phyloP scores from a whole-genome alignment of 2,329 filamentous ascomycete species.

The Fusarium burgessii region DNA sequence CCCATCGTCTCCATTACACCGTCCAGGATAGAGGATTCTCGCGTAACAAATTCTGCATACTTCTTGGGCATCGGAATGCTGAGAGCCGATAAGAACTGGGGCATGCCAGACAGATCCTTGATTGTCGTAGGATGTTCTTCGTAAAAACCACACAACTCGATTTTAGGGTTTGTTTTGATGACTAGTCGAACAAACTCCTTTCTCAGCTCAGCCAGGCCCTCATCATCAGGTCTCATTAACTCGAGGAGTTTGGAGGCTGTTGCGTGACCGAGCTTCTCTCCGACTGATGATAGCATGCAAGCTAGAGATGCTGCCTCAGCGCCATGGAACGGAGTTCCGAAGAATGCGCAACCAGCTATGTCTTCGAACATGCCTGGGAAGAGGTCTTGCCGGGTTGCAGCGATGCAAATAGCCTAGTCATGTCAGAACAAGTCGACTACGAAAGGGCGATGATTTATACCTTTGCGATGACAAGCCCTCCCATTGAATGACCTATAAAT shows the following conservation, averaged over 20 bases:
- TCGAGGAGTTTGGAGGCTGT: slow-evolving; percentile 54
- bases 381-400: slow-evolving; percentile 51
- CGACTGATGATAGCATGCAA: slow-evolving; percentile 52
- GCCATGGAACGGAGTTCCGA: slow-evolving; percentile 57
- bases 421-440: neutral
- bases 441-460: slow-evolving; percentile 25
- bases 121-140: slow-evolving; percentile 56
- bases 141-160: slow-evolving; percentile 55
- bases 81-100: slow-evolving; percentile 40
- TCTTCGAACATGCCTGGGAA: slow-evolving; percentile 57
- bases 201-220: slow-evolving; percentile 53
- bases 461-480: slow-evolving; percentile 58
- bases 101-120: slow-evolving; percentile 51
- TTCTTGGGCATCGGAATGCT: slow-evolving; percentile 48
- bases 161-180: slow-evolving; percentile 51
- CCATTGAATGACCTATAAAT: slow-evolving; percentile 60
- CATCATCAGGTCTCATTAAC: slow-evolving; percentile 56
- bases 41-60: slow-evolving; percentile 54
- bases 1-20: slow-evolving; percentile 52
- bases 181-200: slow-evolving; percentile 55
- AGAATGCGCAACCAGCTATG: slow-evolving; percentile 55
- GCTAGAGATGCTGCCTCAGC: slow-evolving; percentile 53
- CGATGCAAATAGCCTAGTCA: slow-evolving; percentile 44
- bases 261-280: slow-evolving; percentile 50
- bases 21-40: slow-evolving; percentile 55